phyloP scores from a whole-genome alignment of 148 eudicot species.

The Tetragonia tetragonoides region DNA sequence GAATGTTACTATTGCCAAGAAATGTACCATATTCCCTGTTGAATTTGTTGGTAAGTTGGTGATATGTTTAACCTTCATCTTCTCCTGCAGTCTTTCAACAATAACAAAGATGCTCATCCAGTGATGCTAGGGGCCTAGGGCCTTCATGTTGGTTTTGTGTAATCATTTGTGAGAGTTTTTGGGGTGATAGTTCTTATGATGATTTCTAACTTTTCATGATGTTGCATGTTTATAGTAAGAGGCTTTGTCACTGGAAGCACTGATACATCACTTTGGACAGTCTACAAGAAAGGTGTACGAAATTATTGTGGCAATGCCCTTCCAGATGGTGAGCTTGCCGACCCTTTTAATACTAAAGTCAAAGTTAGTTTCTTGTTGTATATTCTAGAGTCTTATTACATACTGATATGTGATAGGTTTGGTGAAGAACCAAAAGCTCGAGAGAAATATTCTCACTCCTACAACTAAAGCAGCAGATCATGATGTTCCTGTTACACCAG shows the following conservation, averaged over 20 bases:
- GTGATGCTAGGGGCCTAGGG: not conserved
- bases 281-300: constrained; percentile 80
- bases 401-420: constrained; percentile 41
- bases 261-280: constrained; percentile 98
- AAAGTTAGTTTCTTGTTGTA: not conserved
- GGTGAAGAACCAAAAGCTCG: constrained; percentile 82
- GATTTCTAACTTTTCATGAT: not conserved
- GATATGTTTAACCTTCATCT: not conserved
- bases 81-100: not conserved
- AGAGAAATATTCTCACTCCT: constrained; percentile 84
- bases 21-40: constrained; percentile 92
- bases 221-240: constrained; percentile 53
- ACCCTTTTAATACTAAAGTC: not conserved
- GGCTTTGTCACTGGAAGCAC: constrained; percentile 98
- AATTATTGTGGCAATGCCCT: constrained; percentile 90
- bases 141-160: not conserved
- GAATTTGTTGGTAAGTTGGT: constrained; percentile 88
- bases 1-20: constrained; percentile 92
- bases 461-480: constrained; percentile 97
- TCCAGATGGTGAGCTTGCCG: constrained; percentile 64
- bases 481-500: constrained; percentile 91
- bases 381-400: constrained; percentile 11
- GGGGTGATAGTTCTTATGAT: not conserved
- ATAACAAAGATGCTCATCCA: not conserved
- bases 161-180: not conserved